Conservation (phyloP, 768 basidiomycete species). For the Pleurotus salmoneostramineus region DNA sequence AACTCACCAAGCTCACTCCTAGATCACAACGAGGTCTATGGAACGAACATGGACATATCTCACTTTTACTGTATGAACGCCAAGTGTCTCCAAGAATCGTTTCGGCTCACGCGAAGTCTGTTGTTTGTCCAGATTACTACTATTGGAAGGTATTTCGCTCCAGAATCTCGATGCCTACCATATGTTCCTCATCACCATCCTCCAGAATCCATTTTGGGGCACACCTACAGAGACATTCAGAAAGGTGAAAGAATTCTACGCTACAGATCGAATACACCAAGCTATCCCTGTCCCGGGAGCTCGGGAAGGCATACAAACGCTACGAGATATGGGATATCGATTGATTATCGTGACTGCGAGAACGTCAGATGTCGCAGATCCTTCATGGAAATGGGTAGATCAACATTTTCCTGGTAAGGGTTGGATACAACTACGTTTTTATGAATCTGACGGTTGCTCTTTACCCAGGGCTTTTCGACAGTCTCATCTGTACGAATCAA, state of each 20-base stretch:
- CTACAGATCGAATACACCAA: conserved; percentile 41
- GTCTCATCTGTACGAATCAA: conserved; percentile 70
- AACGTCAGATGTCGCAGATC: conserved; percentile 44
- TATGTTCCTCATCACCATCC: not conserved
- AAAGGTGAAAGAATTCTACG: conserved; percentile 60
- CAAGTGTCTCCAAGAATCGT: not conserved
- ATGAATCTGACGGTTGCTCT: not conserved
- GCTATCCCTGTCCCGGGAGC: conserved; percentile 59
- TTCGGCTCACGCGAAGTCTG: not conserved
- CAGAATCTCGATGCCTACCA: no score
- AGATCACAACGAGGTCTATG: conserved; percentile 69
- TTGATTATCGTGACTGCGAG: conserved; percentile 79
- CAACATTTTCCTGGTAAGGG: conserved; percentile 57
- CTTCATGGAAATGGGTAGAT: conserved; percentile 66
- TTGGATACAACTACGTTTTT: not conserved
- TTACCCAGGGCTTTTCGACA: conserved; percentile 44
- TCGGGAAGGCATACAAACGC: conserved; percentile 46
- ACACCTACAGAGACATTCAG: conserved; percentile 48
- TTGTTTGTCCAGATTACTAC: conserved; percentile 53
- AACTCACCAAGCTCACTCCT: not conserved
- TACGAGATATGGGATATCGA: conserved; percentile 61
- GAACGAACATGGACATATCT: conserved; percentile 51
- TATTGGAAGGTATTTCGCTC: conserved; percentile 69
- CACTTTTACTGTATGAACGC: conserved; percentile 54
- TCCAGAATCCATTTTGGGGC: conserved; percentile 59